These are phyloP conservation scores for Paramecium tetraurelia DNA, from an alignment of 73 alveolate species.

Conservation along the genomic window DNA sequence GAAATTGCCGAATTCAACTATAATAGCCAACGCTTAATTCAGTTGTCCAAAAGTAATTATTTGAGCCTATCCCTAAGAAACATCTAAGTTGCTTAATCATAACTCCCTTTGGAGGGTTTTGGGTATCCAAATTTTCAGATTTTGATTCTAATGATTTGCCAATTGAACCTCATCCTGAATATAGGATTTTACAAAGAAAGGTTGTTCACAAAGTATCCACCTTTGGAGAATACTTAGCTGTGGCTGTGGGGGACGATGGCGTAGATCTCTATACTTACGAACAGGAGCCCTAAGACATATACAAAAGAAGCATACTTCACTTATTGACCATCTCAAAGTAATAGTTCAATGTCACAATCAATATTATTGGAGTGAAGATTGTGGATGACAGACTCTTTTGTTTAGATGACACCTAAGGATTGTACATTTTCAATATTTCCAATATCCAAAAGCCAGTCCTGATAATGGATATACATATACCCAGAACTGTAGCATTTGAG, in stretches of 20 bases:
- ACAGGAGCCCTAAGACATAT: neutral
- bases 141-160: neutral
- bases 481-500: slow-evolving; percentile 33
- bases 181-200: neutral
- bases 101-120: neutral
- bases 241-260: slow-evolving; percentile 7
- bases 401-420: neutral
- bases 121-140: neutral
- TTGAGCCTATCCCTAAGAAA: neutral
- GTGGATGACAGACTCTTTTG: neutral
- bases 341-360: neutral
- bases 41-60: neutral
- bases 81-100: neutral
- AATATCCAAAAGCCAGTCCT: neutral
- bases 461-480: neutral
- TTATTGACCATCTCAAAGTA: neutral
- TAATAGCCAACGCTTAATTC: neutral
- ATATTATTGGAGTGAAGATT: neutral
- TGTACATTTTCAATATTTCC: neutral
- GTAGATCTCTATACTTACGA: neutral
- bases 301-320: neutral
- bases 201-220: neutral
- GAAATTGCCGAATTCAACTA: neutral
- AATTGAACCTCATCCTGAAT: neutral
- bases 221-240: neutral